phyloP scores from a whole-genome alignment of 2,329 filamentous ascomycete species.

The Aspergillus awamori region DNA sequence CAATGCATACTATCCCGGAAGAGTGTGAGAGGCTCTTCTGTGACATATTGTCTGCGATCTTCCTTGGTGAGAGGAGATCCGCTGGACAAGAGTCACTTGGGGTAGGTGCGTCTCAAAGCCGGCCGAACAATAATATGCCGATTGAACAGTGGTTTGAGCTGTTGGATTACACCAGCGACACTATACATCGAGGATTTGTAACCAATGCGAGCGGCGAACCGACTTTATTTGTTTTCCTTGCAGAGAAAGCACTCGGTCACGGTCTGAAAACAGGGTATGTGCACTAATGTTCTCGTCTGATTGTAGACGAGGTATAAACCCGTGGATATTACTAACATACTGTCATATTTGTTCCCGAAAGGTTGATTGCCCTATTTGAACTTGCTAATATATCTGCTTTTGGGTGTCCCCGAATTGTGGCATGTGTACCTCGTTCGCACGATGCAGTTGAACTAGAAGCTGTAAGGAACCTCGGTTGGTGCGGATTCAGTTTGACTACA shows the following conservation, averaged over 20 bases:
- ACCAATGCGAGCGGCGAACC: constrained; percentile 70
- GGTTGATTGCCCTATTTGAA: constrained; percentile 87
- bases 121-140: constrained; percentile 33
- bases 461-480: constrained; percentile 85
- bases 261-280: constrained; percentile 87
- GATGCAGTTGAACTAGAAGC: constrained; percentile 64
- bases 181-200: constrained; percentile 84
- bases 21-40: constrained; percentile 99
- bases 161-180: constrained; percentile 78
- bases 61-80: constrained; percentile 91
- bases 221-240: constrained; percentile 86
- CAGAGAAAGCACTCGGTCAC: constrained; percentile 68
- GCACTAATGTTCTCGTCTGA: constrained; percentile 1
- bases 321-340: constrained; percentile 2
- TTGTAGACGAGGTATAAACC: neutral
- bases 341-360: constrained; percentile 37
- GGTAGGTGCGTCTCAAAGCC: constrained; percentile 67
- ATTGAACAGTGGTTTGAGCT: constrained; percentile 44
- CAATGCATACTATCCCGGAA: constrained; percentile 94
- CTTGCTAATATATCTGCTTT: constrained; percentile 73
- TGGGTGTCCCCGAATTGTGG: constrained; percentile 74
- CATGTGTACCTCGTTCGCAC: constrained; percentile 76
- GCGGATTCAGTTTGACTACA: constrained; percentile 82
- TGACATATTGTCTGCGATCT: constrained; percentile 88
- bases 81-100: constrained; percentile 79